These are phyloP conservation scores for Penicillium aurantiogriseum DNA, from an alignment of 2,329 filamentous ascomycete genomes.

Conservation along the genomic window DNA sequence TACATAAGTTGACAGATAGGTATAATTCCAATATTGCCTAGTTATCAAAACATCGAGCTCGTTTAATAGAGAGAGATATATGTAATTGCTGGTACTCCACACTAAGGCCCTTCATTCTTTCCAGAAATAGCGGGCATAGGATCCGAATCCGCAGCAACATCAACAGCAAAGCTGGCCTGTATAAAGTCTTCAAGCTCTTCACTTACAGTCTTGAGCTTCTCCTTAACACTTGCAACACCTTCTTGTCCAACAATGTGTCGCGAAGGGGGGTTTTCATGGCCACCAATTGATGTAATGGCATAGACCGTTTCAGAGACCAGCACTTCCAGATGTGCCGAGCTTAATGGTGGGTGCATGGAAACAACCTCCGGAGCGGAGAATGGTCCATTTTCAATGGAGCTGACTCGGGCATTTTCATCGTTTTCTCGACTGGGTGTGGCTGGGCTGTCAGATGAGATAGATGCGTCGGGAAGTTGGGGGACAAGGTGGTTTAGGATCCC, in stretches of 20 bases:
- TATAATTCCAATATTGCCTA: no score
- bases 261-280: conserved; percentile 91
- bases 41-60: not conserved
- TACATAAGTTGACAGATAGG: not conserved
- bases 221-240: conserved; percentile 81
- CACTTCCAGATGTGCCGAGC: conserved; percentile 64
- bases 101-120: conserved; percentile 8
- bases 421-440: conserved; percentile 10
- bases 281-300: conserved; percentile 85
- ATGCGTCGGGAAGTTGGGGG: conserved; percentile 65
- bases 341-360: conserved; percentile 72
- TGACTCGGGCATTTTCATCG: conserved; percentile 21
- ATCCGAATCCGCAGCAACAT: conserved; percentile 47
- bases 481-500: conserved; percentile 80
- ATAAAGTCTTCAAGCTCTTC: conserved; percentile 97
- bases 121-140: conserved; percentile 14
- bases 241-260: conserved; percentile 92
- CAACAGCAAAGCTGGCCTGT: conserved; percentile 80
- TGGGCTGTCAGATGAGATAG: conserved; percentile 4
- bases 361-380: conserved; percentile 51
- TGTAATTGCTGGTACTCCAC: conserved; percentile 9
- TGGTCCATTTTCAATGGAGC: conserved; percentile 32
- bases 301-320: conserved; percentile 87
- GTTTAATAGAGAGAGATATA: not conserved
- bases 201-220: conserved; percentile 93